phyloP scores from a whole-genome alignment of 192 early-diverging fungal species.

The Jimgerdemannia flammicorona region DNA sequence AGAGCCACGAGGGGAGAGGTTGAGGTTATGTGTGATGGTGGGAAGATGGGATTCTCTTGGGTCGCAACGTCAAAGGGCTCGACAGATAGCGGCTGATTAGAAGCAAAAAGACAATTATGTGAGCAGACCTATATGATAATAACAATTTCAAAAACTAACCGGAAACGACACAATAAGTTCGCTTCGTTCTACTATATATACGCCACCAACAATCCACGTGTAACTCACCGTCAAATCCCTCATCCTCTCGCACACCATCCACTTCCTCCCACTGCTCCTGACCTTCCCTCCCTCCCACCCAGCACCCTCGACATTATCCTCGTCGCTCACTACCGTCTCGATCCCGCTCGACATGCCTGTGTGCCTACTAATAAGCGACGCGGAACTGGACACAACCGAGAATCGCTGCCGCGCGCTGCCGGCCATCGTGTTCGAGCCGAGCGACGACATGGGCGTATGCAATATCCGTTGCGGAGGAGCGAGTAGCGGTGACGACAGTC shows the following conservation, averaged over 20 bases:
- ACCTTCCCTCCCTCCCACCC: neutral
- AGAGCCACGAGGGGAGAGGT: neutral
- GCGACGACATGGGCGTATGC: neutral
- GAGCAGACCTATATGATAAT: neutral
- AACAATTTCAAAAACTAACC: neutral
- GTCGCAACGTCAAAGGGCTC: neutral
- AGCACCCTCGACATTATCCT: neutral
- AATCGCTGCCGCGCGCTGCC: neutral
- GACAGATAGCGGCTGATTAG: neutral
- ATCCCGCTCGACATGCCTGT: neutral
- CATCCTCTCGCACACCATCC: neutral
- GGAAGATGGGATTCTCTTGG: neutral
- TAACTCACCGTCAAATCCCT: neutral
- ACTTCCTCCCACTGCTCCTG: neutral
- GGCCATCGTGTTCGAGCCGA: neutral
- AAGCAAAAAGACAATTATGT: neutral
- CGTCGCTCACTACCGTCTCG: neutral
- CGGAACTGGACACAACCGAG: neutral
- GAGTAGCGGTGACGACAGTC: neutral
- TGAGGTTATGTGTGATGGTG: neutral
- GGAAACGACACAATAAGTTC: neutral
- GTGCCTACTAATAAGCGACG: neutral
- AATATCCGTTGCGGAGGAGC: neutral
- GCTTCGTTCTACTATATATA: neutral
- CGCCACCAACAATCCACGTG: too few species aligned